Evolutionary conservation across 371 early-diverging fungal species (phyloP).

Genomic region (Lichtheimia corymbifera): DNA sequence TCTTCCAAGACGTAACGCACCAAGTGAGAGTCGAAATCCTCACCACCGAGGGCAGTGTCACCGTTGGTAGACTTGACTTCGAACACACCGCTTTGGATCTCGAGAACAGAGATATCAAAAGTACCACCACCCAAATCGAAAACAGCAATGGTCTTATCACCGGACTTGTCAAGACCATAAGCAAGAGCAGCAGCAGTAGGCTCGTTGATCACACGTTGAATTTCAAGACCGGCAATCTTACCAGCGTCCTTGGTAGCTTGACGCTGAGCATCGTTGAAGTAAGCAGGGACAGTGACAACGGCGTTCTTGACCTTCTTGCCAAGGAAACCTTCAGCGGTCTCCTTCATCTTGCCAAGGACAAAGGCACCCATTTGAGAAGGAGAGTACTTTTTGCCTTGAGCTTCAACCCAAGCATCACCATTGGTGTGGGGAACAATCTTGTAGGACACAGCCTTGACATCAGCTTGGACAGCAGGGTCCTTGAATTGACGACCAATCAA

Average conservation of each 20-base stretch:
- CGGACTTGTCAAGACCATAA: constrained; percentile 95
- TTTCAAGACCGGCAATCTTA: constrained; percentile 94
- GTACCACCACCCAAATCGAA: constrained; percentile 99
- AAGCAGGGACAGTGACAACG: constrained; percentile 89
- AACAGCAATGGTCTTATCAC: constrained; percentile 93
- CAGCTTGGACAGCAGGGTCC: constrained; percentile 83
- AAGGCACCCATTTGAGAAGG: constrained; percentile 95
- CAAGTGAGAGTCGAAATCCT: constrained; percentile 95
- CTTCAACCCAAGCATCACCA: constrained; percentile 95
- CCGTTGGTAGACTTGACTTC: constrained; percentile 98
- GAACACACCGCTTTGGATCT: constrained; percentile 97
- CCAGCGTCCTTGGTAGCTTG: constrained; percentile 99
- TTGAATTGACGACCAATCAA: constrained; percentile 92
- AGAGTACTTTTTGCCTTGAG: constrained; percentile 88
- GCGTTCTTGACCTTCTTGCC: constrained; percentile 88
- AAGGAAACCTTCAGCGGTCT: constrained; percentile 84
- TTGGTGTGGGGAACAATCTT: constrained; percentile 86
- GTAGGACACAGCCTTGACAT: constrained; percentile 87
- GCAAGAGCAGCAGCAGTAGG: constrained; percentile 99
- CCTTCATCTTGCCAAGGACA: constrained; percentile 93
- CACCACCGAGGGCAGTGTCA: constrained; percentile 98
- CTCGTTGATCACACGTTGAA: constrained; percentile 98
- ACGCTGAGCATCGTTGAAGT: constrained; percentile 96
- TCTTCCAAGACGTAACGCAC: constrained; percentile 81
- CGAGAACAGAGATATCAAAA: constrained; percentile 99